Evolutionary conservation across 208 protist genomes (phyloP), one percentile per base, ranked within the genome.

Genomic region (Tritrichomonas foetus): DNA sequence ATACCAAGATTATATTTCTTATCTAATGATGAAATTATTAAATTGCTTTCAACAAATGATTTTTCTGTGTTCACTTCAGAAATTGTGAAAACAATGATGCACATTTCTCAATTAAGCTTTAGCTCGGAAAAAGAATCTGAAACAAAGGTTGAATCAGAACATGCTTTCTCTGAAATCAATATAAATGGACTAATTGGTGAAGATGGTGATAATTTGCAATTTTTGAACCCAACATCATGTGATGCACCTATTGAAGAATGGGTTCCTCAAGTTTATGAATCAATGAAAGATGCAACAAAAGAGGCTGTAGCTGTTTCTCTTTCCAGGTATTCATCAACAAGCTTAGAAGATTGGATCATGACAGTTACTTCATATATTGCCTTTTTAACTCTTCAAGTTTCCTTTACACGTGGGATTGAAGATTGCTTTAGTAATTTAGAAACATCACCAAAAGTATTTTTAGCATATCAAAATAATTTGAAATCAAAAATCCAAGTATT

Each of bases 351-450:
- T 57, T 89, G 78, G 78, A 57, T 89, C 5, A 57, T 89, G 47
- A 57, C 41, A 20, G 47, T 33, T 53, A n/a, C 78, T 47, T 47
- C 47, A 57, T 89, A 89, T 57, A 89, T 89, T 39, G 47, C 16
- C 33, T 39, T 89, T 25, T 53, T 89, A 20, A 89, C 78, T 13
- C 9, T 89, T 0, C 25, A 89, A 14, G 44, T 89, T 57, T 33
- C 47, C 2, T 89, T 61, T n/a, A 89, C 78, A 39, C 33, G 47
- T n/a, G 78, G 57, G 9, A 57, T 89, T 61, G 78, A 89, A 89
- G 78, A 89, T 16, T 89, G 78, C 30, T 89, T 89, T n/a, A 89
- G 57, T 30, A 89, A 89, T n/a, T 39, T 61, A 0, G 78, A 89
- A 57, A 57, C 47, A 39, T 57, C 53, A 57, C 78, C 78, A 20